These are phyloP conservation scores for Tulasnella sp. DNA, from an alignment of 768 basidiomycete genomes.

Conservation along the genomic window DNA sequence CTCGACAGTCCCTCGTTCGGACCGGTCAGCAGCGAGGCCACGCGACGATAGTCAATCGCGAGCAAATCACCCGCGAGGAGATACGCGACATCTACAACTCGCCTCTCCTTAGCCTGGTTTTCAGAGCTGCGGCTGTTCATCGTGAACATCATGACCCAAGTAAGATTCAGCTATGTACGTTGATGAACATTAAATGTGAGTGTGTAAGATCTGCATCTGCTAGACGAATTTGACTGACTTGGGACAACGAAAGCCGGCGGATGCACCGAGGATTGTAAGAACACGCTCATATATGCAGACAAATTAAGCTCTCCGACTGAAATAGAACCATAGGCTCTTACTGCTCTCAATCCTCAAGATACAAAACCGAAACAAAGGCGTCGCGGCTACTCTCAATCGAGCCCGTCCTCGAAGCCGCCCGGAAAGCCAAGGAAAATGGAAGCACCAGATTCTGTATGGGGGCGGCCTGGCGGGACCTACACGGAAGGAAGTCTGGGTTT, in stretches of 20 bases:
- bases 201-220: conserved; percentile 16
- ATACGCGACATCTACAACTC: conserved; percentile 77
- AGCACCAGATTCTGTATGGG: conserved; percentile 99
- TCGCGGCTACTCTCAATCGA: conserved; percentile 79
- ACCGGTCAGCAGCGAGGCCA: not conserved
- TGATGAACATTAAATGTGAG: conserved; percentile 98
- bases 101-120: conserved; percentile 82
- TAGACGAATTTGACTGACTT: not conserved
- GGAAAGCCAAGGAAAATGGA: conserved; percentile 90
- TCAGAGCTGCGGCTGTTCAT: conserved; percentile 74
- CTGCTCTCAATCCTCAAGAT: conserved; percentile 94
- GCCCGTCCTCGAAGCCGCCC: conserved; percentile 85
- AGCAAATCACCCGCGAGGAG: conserved; percentile 41
- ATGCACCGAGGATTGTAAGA: conserved; percentile 87
- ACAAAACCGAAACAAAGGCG: conserved; percentile 81
- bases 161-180: conserved; percentile 90
- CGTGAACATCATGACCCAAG: conserved; percentile 74
- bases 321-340: conserved; percentile 62
- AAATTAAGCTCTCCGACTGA: conserved; percentile 9
- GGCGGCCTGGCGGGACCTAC: conserved; percentile 92
- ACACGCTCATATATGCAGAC: not conserved
- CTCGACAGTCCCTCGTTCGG: not conserved
- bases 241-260: conserved; percentile 57
- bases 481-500: conserved; percentile 86
- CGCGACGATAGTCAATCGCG: not conserved